These are phyloP conservation scores for Nitzschia putrida DNA, from an alignment of 108 stramenopile genomes.

Conservation along the genomic window DNA sequence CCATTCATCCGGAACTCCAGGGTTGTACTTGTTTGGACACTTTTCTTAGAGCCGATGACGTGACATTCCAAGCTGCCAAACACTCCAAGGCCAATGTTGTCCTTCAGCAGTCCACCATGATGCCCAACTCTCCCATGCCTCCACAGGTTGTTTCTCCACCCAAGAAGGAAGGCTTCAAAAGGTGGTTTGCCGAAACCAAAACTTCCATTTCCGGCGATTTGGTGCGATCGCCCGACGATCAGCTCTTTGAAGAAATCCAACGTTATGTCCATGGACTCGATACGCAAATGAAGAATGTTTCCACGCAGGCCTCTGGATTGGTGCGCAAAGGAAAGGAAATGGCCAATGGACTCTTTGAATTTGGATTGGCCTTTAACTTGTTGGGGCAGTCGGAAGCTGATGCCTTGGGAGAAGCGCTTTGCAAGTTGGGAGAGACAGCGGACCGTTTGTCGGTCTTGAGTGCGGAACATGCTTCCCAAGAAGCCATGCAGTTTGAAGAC, in stretches of 20 bases:
- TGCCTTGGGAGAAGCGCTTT: constrained; percentile 80
- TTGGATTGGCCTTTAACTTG: constrained; percentile 94
- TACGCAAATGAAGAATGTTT: constrained; percentile 90
- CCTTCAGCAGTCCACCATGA: constrained; percentile 26
- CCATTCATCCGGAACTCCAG: constrained; percentile 86
- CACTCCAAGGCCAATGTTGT: constrained; percentile 49
- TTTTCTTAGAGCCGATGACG: constrained; percentile 92
- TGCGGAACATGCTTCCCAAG: constrained; percentile 86
- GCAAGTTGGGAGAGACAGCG: constrained; percentile 83
- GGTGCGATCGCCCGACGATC: constrained; percentile 85
- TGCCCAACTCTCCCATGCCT: constrained; percentile 1
- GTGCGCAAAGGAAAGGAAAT: constrained; percentile 94
- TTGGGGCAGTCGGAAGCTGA: constrained; percentile 92
- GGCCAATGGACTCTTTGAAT: constrained; percentile 92
- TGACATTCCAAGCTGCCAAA: constrained; percentile 77
- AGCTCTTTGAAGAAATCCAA: constrained; percentile 89
- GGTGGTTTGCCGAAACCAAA: constrained; percentile 89
- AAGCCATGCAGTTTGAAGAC: constrained; percentile 86
- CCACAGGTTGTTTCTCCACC: constrained; percentile 25
- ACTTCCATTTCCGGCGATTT: constrained; percentile 78
- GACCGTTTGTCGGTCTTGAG: constrained; percentile 76
- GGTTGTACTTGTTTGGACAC: constrained; percentile 76
- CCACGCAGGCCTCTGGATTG: constrained; percentile 83
- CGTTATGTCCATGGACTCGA: constrained; percentile 89
- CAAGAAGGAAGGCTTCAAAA: constrained; percentile 77